phyloP scores from a whole-genome alignment of 768 basidiomycete genomes.

The Kwoniella bestiolae region DNA sequence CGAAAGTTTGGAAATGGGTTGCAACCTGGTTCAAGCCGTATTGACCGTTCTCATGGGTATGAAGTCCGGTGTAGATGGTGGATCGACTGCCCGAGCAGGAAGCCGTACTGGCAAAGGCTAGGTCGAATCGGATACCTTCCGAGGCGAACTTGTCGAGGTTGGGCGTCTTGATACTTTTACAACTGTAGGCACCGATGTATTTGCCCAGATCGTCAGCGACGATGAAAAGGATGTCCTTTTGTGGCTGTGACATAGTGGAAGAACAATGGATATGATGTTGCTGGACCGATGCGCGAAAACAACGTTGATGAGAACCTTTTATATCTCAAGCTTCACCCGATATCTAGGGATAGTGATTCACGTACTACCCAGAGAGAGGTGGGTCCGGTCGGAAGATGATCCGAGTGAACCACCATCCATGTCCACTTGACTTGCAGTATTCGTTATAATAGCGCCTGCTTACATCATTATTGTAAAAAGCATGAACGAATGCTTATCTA shows the following conservation, averaged over 20 bases:
- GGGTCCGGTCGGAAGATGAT: too few species aligned
- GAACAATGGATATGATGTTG: not conserved
- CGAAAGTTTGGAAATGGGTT: constrained; percentile 29
- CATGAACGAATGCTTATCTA: too few species aligned
- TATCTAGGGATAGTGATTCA: too few species aligned
- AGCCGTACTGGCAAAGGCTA: constrained; percentile 31
- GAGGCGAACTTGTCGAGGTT: constrained; percentile 27
- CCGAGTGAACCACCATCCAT: too few species aligned
- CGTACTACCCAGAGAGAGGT: too few species aligned
- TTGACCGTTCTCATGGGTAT: constrained; percentile 40
- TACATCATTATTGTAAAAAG: too few species aligned
- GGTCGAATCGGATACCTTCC: constrained; percentile 25
- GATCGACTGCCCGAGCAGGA: constrained; percentile 31
- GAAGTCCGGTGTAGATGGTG: constrained; percentile 36
- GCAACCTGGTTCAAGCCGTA: constrained; percentile 24
- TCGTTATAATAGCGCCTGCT: too few species aligned
- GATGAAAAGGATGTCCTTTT: constrained; percentile 28
- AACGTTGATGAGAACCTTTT: too few species aligned
- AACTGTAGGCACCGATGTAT: constrained; percentile 26
- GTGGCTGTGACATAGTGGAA: not conserved
- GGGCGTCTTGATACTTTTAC: constrained; percentile 17
- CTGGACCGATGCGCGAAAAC: too few species aligned
- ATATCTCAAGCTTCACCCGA: too few species aligned
- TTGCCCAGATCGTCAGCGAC: constrained; percentile 38
- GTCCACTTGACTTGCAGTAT: too few species aligned